Conservation (phyloP, 2,329 filamentous ascomycete species). For the Gnomoniopsis sp. region DNA sequence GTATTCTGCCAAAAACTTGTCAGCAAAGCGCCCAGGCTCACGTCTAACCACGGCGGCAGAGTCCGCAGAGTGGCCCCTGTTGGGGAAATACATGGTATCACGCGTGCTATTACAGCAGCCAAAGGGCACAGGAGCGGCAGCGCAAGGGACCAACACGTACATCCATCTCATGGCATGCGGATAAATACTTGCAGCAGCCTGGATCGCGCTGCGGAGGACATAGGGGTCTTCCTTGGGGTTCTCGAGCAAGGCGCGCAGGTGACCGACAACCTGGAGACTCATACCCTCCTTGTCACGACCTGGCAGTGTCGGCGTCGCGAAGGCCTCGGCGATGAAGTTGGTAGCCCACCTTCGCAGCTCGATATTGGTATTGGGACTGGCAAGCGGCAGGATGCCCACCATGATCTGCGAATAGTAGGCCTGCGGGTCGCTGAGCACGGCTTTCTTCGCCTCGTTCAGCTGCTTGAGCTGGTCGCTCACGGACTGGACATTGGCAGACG, state of each 20-base stretch:
- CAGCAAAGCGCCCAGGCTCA: slow-evolving; percentile 1
- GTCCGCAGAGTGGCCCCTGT: background rate
- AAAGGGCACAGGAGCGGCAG: background rate
- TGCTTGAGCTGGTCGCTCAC: slow-evolving; percentile 78
- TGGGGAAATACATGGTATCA: background rate
- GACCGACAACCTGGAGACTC: slow-evolving; percentile 73
- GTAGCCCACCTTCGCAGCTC: slow-evolving; percentile 93
- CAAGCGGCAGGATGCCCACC: slow-evolving; percentile 87
- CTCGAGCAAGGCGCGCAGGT: slow-evolving; percentile 67
- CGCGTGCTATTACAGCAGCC: background rate
- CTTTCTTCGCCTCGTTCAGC: slow-evolving; percentile 84
- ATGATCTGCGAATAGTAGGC: slow-evolving; percentile 85
- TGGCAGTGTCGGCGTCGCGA: slow-evolving; percentile 82
- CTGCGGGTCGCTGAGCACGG: slow-evolving; percentile 80
- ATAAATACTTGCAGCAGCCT: slow-evolving; percentile 89
- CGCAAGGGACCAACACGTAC: slow-evolving; percentile 59
- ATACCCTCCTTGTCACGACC: slow-evolving; percentile 77
- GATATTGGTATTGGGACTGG: slow-evolving; percentile 68
- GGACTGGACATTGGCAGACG: slow-evolving; percentile 45
- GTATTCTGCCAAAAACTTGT: slow-evolving; percentile 59
- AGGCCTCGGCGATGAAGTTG: slow-evolving; percentile 93
- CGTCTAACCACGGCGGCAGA: background rate
- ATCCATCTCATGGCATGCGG: slow-evolving; percentile 89
- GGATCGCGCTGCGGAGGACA: slow-evolving; percentile 82
- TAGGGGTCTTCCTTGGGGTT: slow-evolving; percentile 71